Percentiles rank a stretch among this genome's conserved stretches.
phyloP scores from a whole-genome alignment of 1,139 yeast genomes.

The Kodamaea sp. region DNA sequence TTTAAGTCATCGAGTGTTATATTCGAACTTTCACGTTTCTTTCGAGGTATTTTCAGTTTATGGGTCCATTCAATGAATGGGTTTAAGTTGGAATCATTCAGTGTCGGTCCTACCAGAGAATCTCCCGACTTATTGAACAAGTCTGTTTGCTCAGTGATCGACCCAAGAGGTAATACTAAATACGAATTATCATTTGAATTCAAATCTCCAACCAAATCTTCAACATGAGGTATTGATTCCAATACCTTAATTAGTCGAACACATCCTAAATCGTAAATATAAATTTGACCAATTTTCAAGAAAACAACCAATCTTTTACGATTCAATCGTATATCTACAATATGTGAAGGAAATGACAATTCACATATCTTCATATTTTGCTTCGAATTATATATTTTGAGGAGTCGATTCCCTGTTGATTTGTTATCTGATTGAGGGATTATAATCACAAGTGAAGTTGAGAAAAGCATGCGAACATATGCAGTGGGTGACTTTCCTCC shows the following conservation, averaged over 20 bases:
- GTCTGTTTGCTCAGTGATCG: slow-evolving; percentile 28
- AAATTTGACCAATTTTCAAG: slow-evolving; percentile 58
- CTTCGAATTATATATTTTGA: slow-evolving; percentile 65
- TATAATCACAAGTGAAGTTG: slow-evolving; percentile 65
- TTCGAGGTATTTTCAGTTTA: slow-evolving; percentile 15
- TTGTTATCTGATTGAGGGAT: slow-evolving; percentile 47
- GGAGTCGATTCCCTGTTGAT: slow-evolving; percentile 40
- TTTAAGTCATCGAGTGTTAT: slow-evolving; percentile 26
- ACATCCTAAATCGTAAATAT: slow-evolving; percentile 69
- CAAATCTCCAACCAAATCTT: slow-evolving; percentile 45
- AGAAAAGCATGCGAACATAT: slow-evolving; percentile 58
- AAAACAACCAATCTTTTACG: slow-evolving; percentile 62
- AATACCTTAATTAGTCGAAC: slow-evolving; percentile 64
- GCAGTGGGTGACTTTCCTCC: slow-evolving; percentile 23
- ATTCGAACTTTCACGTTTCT: slow-evolving; percentile 7
- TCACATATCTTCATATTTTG: slow-evolving; percentile 68
- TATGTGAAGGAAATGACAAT: slow-evolving; percentile 59
- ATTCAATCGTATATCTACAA: slow-evolving; percentile 61
- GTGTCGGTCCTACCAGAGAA: slow-evolving; percentile 14
- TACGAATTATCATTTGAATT: slow-evolving; percentile 48
- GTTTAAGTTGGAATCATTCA: slow-evolving; percentile 8
- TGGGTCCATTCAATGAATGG: slow-evolving; percentile 21
- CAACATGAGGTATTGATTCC: slow-evolving; percentile 26
- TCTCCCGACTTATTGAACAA: slow-evolving; percentile 21
- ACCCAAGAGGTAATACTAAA: slow-evolving; percentile 37